These are phyloP conservation scores for Colletotrichum agaves DNA, from an alignment of 2,329 filamentous ascomycete genomes.

Conservation along the genomic window DNA sequence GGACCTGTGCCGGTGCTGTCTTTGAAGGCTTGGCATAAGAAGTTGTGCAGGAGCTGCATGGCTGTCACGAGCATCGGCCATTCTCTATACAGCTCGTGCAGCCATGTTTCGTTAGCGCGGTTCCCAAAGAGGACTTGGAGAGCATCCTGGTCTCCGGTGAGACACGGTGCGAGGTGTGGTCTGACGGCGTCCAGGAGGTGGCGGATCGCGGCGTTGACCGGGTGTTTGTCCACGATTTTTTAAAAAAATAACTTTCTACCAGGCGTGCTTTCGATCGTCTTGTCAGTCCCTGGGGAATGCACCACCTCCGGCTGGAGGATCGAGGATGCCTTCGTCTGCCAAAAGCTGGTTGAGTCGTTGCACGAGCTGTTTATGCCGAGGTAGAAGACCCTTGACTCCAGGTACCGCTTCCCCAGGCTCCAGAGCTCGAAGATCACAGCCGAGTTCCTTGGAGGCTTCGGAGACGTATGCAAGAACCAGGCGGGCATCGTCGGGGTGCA, in stretches of 20 bases:
- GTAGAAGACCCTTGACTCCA: slow-evolving; percentile 32
- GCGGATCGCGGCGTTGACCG: slow-evolving; percentile 46
- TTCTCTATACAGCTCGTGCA: slow-evolving; percentile 51
- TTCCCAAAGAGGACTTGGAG: slow-evolving; percentile 52
- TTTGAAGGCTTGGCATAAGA: slow-evolving; percentile 31
- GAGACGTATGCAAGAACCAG: slow-evolving; percentile 48
- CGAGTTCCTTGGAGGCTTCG: slow-evolving; percentile 46
- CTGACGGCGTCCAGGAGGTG: slow-evolving; percentile 48
- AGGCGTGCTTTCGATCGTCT: slow-evolving; percentile 7
- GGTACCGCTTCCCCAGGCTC: slow-evolving; percentile 40
- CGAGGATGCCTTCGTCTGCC: slow-evolving; percentile 35
- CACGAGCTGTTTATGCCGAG: slow-evolving; percentile 44
- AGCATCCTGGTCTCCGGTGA: slow-evolving; percentile 50
- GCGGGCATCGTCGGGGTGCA: slow-evolving; percentile 43
- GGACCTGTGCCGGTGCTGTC: slow-evolving; percentile 14
- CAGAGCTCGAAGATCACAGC: slow-evolving; percentile 41
- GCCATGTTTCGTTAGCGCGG: slow-evolving; percentile 39
- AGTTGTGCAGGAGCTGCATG: slow-evolving; percentile 40
- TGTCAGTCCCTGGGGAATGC: slow-evolving; percentile 35
- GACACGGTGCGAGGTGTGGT: slow-evolving; percentile 49
- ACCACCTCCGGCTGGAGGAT: not conserved
- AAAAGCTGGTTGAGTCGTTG: slow-evolving; percentile 43
- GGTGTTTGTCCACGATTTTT: slow-evolving; percentile 43
- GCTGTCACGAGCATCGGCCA: slow-evolving; percentile 42
- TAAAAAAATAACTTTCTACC: slow-evolving; percentile 41